phyloP scores from a whole-genome alignment of 2,329 filamentous ascomycete species.

The Botrytis tulipae region DNA sequence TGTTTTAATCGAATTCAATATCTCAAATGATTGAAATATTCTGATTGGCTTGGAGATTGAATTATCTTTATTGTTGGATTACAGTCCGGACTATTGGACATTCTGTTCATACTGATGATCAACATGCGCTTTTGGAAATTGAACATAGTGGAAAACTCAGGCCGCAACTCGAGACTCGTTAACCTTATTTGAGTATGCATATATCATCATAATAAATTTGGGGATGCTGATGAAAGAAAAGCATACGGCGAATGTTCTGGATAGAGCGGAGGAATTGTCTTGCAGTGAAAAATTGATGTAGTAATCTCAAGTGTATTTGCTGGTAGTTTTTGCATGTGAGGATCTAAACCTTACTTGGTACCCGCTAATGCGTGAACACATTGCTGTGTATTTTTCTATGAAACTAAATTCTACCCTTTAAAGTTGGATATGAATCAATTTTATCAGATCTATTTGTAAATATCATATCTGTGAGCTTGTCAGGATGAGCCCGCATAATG shows the following conservation, averaged over 20 bases:
- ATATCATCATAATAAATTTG: not conserved
- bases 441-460: too few species aligned
- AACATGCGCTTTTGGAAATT: not conserved
- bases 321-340: not conserved
- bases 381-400: not conserved
- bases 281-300: not conserved
- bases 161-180: not conserved
- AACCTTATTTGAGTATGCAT: not conserved
- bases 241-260: not conserved
- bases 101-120: not conserved
- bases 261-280: not conserved
- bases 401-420: too few species aligned
- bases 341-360: not conserved
- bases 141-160: rapidly evolving
- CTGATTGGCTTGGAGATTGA: too few species aligned
- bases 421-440: too few species aligned
- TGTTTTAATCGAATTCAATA: too few species aligned
- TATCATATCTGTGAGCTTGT: not conserved
- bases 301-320: not conserved
- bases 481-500: not conserved
- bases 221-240: not conserved
- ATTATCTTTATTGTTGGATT: too few species aligned
- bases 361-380: not conserved
- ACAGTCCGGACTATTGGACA: too few species aligned
- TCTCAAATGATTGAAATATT: too few species aligned